phyloP scores from a whole-genome alignment of 2,329 filamentous ascomycete species.

The Monosporascus ibericus region DNA sequence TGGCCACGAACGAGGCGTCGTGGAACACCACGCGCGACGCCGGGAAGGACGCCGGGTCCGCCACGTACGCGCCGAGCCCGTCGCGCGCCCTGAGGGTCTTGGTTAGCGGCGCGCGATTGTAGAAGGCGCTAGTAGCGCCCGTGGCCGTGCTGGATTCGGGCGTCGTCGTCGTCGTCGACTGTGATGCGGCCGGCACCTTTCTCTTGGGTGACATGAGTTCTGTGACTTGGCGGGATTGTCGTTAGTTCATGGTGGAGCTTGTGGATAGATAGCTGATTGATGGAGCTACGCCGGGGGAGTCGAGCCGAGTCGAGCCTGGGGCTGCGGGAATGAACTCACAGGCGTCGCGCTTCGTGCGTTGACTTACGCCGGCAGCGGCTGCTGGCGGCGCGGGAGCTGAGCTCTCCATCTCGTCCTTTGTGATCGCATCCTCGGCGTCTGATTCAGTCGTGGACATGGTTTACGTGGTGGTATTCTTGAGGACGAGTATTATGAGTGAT shows the following conservation, averaged over 20 bases:
- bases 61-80: conserved; percentile 61
- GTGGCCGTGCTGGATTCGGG: conserved; percentile 3
- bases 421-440: conserved; percentile 32
- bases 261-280: no score
- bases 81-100: conserved; percentile 41
- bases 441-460: conserved; percentile 13
- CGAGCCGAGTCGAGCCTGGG: not conserved
- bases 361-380: conserved; percentile 10
- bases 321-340: conserved; percentile 25
- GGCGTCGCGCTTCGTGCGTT: conserved; percentile 30
- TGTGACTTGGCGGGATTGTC: conserved; percentile 29
- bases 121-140: conserved; percentile 5
- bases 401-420: conserved; percentile 32
- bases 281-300: not conserved
- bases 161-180: conserved; percentile 15
- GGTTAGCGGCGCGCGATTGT: conserved; percentile 5
- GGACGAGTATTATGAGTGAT: not conserved
- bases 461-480: conserved; percentile 7
- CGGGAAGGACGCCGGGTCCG: conserved; percentile 54
- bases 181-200: conserved; percentile 24
- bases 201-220: conserved; percentile 48
- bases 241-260: not conserved
- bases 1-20: conserved; percentile 64
- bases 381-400: conserved; percentile 24
- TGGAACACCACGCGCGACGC: conserved; percentile 56